Evolutionary conservation across 2,329 filamentous ascomycete species (phyloP), one percentile per base, ranked within the genome.

Genomic region (Trichoderma koningiopsis): DNA sequence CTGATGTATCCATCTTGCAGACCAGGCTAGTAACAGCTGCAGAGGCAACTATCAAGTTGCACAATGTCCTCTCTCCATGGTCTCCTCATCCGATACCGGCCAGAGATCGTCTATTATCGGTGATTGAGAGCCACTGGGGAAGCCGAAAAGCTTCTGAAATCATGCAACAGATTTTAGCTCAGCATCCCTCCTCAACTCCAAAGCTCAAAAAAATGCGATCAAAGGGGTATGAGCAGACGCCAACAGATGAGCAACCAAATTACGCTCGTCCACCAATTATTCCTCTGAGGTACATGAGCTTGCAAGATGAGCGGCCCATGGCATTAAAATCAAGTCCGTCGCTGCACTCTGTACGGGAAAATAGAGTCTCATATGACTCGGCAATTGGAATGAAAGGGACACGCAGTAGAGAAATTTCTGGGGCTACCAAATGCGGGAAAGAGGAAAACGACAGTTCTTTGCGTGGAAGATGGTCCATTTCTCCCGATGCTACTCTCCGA

Each of bases 21-120:
- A 90, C 86, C 37, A 81, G 75, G 16, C 75, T 89, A 27, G 82
- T 86, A 72, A 90, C 88, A 5, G 82, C 80, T 16, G 84, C 81
- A 5, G 84, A 80, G 3, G 87, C 86, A 10, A 78, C 81, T 14
- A 81, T 90, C 57, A 84, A 82, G 67, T 78, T 83, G 47, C 81
- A 84, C 68, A 83, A 85, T 72, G 74, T 80, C 0, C 71, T 78
- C 8, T 88, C 87, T 0, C 77, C 79, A 27, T 89, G 86, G 87
- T 87, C 84, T 5, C 83, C 84, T 3, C 79, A 78, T 13, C 79
- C 79, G 2, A 74, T 74, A 4, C 78, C 79, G 3, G 71, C 75
- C 1, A 73, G 78, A 0, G 82, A 80, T 53, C 78, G 81, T 5
- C 71, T 88, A 2, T 78, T 83, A 27, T 77, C 79, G 10, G 79